Evolutionary conservation across 1,139 yeast species (phyloP).

Genomic region (Debaryomyces singareniensis): DNA sequence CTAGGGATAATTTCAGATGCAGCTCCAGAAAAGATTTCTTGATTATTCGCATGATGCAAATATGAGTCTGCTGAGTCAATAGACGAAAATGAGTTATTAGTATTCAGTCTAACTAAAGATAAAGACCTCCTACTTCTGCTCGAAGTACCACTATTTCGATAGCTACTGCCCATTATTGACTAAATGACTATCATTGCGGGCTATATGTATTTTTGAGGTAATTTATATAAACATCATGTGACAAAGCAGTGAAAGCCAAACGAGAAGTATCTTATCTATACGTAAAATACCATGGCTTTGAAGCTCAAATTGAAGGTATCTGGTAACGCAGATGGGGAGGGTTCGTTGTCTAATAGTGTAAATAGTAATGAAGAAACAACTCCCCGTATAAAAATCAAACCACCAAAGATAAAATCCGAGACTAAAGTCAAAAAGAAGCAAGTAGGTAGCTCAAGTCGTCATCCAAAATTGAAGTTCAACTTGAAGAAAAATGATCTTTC

Average conservation of each 20-base stretch:
- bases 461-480: constrained; percentile 17
- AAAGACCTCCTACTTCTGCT: background rate
- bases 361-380: constrained; percentile 3
- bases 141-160: background rate
- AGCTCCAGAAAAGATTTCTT: constrained; percentile 87
- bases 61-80: constrained; percentile 24
- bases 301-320: constrained; percentile 21
- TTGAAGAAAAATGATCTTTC: constrained; percentile 10
- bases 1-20: constrained; percentile 86
- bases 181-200: background rate
- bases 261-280: constrained; percentile 1
- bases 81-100: constrained; percentile 39
- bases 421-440: constrained; percentile 6
- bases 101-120: constrained; percentile 13
- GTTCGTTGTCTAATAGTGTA: constrained; percentile 3
- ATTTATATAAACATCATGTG: background rate
- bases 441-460: constrained; percentile 9
- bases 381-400: constrained; percentile 24
- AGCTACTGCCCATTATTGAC: background rate
- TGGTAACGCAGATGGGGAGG: constrained; percentile 8
- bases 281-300: constrained; percentile 12
- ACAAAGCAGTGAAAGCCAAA: background rate
- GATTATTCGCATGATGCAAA: constrained; percentile 41
- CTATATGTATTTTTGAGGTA: background rate
- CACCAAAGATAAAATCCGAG: constrained; percentile 14